Conservation (phyloP, 1,284 basidiomycete species). For the Cryptococcus amylolentus region DNA sequence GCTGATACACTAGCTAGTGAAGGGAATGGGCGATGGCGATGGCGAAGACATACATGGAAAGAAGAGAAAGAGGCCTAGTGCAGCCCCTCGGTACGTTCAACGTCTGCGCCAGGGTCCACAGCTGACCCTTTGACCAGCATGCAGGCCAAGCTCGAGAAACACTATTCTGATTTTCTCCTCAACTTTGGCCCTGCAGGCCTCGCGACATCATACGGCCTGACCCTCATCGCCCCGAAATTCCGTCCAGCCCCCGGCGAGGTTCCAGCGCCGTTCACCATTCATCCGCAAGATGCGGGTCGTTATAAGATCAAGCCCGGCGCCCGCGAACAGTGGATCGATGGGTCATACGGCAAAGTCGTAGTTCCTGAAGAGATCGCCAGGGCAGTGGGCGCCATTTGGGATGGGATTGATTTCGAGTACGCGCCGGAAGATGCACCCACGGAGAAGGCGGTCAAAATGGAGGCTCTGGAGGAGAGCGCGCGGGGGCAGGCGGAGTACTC, state of each 20-base stretch:
- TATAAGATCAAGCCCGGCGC: too few species aligned
- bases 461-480: too few species aligned
- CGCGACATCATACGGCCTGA: constrained; percentile 12
- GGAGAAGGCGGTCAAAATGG: too few species aligned
- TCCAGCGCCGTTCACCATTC: not conserved
- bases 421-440: too few species aligned
- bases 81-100: not conserved
- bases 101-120: not conserved
- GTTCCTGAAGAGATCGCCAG: constrained; percentile 14
- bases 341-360: constrained; percentile 11
- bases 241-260: not conserved
- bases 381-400: constrained; percentile 3
- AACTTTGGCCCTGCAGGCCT: constrained; percentile 26
- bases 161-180: constrained; percentile 20
- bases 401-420: not conserved
- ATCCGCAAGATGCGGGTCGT: not conserved
- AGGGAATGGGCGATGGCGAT: too few species aligned
- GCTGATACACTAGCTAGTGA: too few species aligned
- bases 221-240: constrained; percentile 25
- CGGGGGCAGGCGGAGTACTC: too few species aligned
- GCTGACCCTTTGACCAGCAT: not conserved
- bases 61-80: not conserved
- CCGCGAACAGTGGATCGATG: constrained; percentile 7
- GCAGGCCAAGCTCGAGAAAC: constrained; percentile 15
- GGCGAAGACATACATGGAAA: not conserved